Percentiles rank a stretch among this genome's conserved stretches.
Conservation (phyloP, 1,139 yeast species). For the Ogataea hybrid region DNA sequence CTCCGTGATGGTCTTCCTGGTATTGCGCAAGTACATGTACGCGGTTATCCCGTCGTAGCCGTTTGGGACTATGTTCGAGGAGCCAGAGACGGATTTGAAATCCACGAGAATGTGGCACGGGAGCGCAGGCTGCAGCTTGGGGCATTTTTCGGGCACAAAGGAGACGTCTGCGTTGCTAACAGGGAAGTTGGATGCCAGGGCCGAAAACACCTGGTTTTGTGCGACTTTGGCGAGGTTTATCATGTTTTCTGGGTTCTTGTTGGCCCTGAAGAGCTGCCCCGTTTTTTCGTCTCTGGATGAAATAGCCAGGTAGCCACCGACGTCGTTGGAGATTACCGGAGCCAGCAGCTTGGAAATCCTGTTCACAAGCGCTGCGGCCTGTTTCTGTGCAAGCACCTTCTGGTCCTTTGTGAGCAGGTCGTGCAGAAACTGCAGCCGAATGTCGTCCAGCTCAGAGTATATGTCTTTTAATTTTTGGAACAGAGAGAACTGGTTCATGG, state of each 20-base stretch:
- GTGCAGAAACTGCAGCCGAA: constrained; percentile 57
- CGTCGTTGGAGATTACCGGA: constrained; percentile 46
- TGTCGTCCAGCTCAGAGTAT: constrained; percentile 60
- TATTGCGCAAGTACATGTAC: constrained; percentile 67
- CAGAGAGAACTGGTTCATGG: constrained; percentile 64
- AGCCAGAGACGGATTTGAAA: constrained; percentile 67
- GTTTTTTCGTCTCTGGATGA: constrained; percentile 59
- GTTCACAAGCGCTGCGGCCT: constrained; percentile 58
- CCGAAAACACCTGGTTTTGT: constrained; percentile 65
- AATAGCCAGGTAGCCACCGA: constrained; percentile 74
- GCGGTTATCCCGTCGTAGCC: constrained; percentile 75
- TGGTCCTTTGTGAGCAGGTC: constrained; percentile 62
- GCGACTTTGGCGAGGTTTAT: constrained; percentile 61
- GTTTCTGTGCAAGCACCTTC: constrained; percentile 50
- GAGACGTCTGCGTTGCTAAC: constrained; percentile 40
- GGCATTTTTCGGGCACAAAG: constrained; percentile 45
- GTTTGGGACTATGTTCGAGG: constrained; percentile 59
- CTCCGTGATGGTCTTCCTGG: constrained; percentile 68
- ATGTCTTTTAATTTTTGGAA: constrained; percentile 52
- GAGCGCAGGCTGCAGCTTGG: constrained; percentile 47
- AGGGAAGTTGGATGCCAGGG: constrained; percentile 74
- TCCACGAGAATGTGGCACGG: constrained; percentile 82
- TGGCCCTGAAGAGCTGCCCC: constrained; percentile 58
- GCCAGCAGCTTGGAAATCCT: constrained; percentile 67
- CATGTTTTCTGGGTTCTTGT: constrained; percentile 26